A percentile compares a stretch with the other conserved stretches of the same genome.
These are phyloP conservation scores for Lumnitzera racemosa DNA, from an alignment of 345 rosid species.

Conservation along the genomic window DNA sequence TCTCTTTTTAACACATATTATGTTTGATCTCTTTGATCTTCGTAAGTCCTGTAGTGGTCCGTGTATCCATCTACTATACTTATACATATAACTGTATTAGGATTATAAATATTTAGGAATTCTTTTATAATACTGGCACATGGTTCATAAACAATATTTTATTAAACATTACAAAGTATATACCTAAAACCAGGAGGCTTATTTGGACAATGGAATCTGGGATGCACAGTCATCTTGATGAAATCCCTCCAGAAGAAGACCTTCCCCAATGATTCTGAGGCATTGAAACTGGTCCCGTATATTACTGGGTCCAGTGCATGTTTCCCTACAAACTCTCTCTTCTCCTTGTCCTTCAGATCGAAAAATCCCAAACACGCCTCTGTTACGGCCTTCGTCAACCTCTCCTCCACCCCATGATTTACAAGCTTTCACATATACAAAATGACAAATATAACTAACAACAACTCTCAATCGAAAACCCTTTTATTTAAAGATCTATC, in stretches of 20 bases:
- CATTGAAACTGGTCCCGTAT: slow-evolving; percentile 38
- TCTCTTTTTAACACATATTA: too few species aligned
- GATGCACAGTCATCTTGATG: slow-evolving; percentile 29
- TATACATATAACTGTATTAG: too few species aligned
- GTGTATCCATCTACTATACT: too few species aligned
- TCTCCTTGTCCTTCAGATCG: slow-evolving; percentile 35
- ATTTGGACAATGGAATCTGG: slow-evolving; percentile 29
- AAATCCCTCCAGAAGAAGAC: slow-evolving; percentile 36
- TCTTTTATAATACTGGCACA: too few species aligned
- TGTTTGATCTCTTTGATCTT: too few species aligned
- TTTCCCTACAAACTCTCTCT: slow-evolving; percentile 25
- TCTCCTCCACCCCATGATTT: slow-evolving; percentile 36
- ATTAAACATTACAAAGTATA: background rate
- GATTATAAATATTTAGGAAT: too few species aligned
- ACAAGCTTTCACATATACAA: slow-evolving; percentile 18
- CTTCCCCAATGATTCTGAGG: slow-evolving; percentile 16
- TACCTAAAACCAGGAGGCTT: slow-evolving; percentile 33
- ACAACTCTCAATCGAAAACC: background rate
- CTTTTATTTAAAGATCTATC: too few species aligned
- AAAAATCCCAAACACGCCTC: slow-evolving; percentile 26
- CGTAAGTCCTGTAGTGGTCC: too few species aligned
- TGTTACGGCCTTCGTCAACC: slow-evolving; percentile 16
- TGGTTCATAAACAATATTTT: too few species aligned
- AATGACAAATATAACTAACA: too few species aligned
- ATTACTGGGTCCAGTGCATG: slow-evolving; percentile 36